These are phyloP conservation scores for Eleusine indica DNA, from an alignment of 176 grass and related monocot genomes.

Conservation along the genomic window DNA sequence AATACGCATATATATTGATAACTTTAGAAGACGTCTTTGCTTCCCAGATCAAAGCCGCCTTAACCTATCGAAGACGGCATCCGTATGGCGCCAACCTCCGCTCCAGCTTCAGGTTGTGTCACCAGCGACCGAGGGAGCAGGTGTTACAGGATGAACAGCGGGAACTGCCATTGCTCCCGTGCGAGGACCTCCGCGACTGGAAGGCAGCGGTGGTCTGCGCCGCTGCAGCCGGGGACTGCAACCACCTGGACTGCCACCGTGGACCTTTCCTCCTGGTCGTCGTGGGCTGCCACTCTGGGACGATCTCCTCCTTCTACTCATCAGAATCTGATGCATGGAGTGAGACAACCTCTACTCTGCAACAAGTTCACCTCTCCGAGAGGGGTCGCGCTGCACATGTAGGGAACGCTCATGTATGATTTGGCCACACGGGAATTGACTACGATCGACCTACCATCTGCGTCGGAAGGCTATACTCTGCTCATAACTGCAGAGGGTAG, in stretches of 20 bases:
- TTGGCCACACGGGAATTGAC: not conserved
- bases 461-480: not conserved
- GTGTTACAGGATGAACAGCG: not conserved
- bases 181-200: not conserved
- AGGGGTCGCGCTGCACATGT: not conserved
- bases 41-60: too few relatives aligned
- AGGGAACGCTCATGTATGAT: not conserved
- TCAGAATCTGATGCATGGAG: not conserved
- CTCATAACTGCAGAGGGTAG: not conserved
- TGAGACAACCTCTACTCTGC: too few relatives aligned
- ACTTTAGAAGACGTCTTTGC: too few relatives aligned
- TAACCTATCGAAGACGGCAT: too few relatives aligned
- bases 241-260: not conserved
- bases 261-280: not conserved
- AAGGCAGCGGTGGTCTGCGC: not conserved
- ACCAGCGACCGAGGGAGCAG: too few relatives aligned
- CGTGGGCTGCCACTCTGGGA: accelerated
- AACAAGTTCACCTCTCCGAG: too few relatives aligned
- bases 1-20: too few relatives aligned
- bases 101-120: too few relatives aligned
- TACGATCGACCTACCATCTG: not conserved
- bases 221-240: not conserved
- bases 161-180: not conserved
- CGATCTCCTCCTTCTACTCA: not conserved
- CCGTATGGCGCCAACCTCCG: too few relatives aligned